phyloP scores from a whole-genome alignment of 2,329 filamentous ascomycete species.

The Colletotrichum scovillei region DNA sequence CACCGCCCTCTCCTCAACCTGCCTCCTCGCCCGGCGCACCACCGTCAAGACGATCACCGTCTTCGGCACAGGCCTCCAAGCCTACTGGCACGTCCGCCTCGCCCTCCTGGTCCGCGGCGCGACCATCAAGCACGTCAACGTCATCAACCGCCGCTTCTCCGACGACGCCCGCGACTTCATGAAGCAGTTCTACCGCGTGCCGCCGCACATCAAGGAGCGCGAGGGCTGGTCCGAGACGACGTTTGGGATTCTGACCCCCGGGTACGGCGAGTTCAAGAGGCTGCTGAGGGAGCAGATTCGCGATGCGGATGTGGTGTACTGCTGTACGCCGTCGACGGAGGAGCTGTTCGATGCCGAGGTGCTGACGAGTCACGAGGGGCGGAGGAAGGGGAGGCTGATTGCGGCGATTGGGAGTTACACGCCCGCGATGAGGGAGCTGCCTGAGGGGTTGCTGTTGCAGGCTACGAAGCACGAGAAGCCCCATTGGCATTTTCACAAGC shows the following conservation, averaged over 20 bases:
- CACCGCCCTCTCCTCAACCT: constrained; percentile 78
- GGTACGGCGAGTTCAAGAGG: constrained; percentile 75
- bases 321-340: constrained; percentile 81
- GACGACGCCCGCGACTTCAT: constrained; percentile 65
- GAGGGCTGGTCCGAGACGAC: constrained; percentile 75
- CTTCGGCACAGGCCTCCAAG: constrained; percentile 90
- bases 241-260: constrained; percentile 76
- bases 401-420: constrained; percentile 78
- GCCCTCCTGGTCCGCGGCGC: constrained; percentile 77
- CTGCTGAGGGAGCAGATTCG: constrained; percentile 78
- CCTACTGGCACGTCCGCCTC: constrained; percentile 93
- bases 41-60: constrained; percentile 81
- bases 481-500: constrained; percentile 73
- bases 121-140: constrained; percentile 82
- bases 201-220: constrained; percentile 56
- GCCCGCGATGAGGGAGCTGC: constrained; percentile 83
- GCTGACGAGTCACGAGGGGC: constrained; percentile 77
- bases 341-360: constrained; percentile 81
- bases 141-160: constrained; percentile 81
- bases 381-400: constrained; percentile 77
- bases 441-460: constrained; percentile 78
- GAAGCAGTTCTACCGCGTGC: constrained; percentile 58
- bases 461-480: constrained; percentile 59
- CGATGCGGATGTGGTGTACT: constrained; percentile 85
- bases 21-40: constrained; percentile 72